phyloP scores from a whole-genome alignment of 2,329 filamentous ascomycete species.

The Aureobasidium subglaciale region DNA sequence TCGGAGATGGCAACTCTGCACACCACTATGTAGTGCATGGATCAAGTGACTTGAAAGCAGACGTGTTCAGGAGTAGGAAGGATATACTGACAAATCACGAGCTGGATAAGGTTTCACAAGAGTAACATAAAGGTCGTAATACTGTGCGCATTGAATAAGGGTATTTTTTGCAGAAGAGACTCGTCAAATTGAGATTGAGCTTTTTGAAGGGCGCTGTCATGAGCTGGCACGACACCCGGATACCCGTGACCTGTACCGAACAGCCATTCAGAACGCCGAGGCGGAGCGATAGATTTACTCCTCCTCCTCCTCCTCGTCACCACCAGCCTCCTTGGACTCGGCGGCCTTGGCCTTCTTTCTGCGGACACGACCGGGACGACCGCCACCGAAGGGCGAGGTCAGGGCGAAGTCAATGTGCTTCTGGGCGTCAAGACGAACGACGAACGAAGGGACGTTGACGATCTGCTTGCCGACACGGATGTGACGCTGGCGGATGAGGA shows the following conservation, averaged over 20 bases:
- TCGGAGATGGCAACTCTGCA: no score
- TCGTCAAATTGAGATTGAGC: constrained; percentile 15
- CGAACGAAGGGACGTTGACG: constrained; percentile 99
- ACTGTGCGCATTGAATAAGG: constrained; percentile 11
- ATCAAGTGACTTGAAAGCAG: no score
- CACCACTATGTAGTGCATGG: no score
- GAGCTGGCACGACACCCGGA: constrained; percentile 11
- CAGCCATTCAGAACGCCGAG: constrained; percentile 8
- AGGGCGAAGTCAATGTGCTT: constrained; percentile 99
- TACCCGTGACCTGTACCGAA: constrained; percentile 3
- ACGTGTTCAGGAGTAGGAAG: no score
- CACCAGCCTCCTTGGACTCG: constrained; percentile 72
- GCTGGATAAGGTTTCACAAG: background rate
- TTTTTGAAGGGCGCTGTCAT: constrained; percentile 14
- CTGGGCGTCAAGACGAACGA: constrained; percentile 99
- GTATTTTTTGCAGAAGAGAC: constrained; percentile 15
- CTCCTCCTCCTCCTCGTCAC: constrained; percentile 86
- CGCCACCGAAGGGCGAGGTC: constrained; percentile 94
- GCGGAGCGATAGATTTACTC: constrained; percentile 30
- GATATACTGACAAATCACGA: no score
- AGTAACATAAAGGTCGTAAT: constrained; percentile 9
- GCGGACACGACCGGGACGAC: constrained; percentile 92
- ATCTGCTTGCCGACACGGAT: constrained; percentile 99
- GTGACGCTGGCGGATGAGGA: constrained; percentile 98
- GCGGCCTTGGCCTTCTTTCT: constrained; percentile 99